Conservation (phyloP, 2,329 filamentous ascomycete genomes). For the Talaromyces marneffei region DNA sequence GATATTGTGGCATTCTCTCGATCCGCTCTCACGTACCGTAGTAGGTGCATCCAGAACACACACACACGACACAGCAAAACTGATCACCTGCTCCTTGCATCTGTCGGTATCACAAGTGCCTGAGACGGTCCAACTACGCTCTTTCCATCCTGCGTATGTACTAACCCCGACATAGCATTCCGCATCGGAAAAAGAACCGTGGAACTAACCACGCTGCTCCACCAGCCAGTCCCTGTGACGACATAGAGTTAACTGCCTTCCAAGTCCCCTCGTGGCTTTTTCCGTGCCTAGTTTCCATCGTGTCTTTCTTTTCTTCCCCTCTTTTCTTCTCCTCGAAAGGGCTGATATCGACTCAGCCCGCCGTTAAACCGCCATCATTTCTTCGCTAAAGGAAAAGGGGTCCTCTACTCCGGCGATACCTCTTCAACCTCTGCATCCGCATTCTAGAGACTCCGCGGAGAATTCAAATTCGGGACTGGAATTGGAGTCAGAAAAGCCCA, state of each 20-base stretch:
- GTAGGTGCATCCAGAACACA: no score
- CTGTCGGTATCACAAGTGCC: conserved; percentile 15
- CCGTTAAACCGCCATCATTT: conserved; percentile 70
- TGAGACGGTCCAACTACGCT: conserved; percentile 10
- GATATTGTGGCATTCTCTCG: conserved; percentile 17
- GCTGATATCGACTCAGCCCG: conserved; percentile 72
- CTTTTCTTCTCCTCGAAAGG: conserved; percentile 31
- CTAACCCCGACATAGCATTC: conserved; percentile 1
- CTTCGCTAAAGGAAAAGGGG: conserved; percentile 61
- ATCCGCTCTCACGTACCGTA: neutral
- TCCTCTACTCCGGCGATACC: conserved; percentile 71
- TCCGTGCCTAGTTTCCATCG: neutral
- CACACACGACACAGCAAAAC: neutral
- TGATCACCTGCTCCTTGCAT: conserved; percentile 16
- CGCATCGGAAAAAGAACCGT: conserved; percentile 2
- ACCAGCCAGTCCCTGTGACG: conserved; percentile 5
- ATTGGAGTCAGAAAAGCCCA: conserved; percentile 44
- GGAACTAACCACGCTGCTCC: conserved; percentile 7
- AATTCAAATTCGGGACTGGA: conserved; percentile 32
- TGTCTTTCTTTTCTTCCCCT: neutral
- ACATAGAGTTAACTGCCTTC: neutral
- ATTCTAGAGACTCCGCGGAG: conserved; percentile 28
- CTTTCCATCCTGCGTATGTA: neutral
- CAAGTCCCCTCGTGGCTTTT: conserved; percentile 5
- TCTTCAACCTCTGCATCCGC: conserved; percentile 61